These are phyloP conservation scores for Triticum timopheevii DNA, from an alignment of 176 grass and related monocot species.

Conservation along the genomic window DNA sequence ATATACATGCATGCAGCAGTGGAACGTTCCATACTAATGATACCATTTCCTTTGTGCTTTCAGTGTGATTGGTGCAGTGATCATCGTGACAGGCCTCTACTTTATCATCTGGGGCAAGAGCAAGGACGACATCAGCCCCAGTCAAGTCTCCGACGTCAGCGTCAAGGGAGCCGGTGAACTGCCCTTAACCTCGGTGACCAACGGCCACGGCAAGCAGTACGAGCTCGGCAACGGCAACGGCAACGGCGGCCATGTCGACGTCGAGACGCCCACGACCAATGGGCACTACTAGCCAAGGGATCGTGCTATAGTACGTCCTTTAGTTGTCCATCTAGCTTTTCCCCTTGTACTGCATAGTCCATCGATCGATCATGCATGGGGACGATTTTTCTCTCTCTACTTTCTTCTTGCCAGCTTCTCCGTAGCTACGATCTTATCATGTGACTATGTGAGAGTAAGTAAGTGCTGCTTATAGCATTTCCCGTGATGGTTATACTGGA, in stretches of 20 bases:
- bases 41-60: not conserved
- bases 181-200: conserved; percentile 32
- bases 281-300: not conserved
- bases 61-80: conserved; percentile 81
- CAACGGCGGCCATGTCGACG: conserved; percentile 31
- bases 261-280: conserved; percentile 45
- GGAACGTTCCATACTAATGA: not conserved
- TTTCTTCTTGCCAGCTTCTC: too few relatives aligned
- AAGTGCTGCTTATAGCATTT: too few relatives aligned
- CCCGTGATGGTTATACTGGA: too few relatives aligned
- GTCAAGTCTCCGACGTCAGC: not conserved
- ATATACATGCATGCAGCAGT: not conserved
- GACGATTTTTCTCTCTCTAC: too few relatives aligned
- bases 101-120: conserved; percentile 87
- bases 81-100: conserved; percentile 90
- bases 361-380: too few relatives aligned
- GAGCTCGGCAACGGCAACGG: conserved; percentile 16
- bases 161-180: conserved; percentile 42
- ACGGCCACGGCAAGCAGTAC: conserved; percentile 24
- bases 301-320: too few relatives aligned
- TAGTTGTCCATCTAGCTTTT: too few relatives aligned
- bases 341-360: too few relatives aligned
- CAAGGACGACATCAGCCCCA: conserved; percentile 45
- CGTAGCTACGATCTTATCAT: too few relatives aligned
- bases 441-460: too few relatives aligned